Evolutionary conservation across 345 rosid genomes (phyloP), one percentile per base, ranked within the genome.

Genomic region (Linum usitatissimum): DNA sequence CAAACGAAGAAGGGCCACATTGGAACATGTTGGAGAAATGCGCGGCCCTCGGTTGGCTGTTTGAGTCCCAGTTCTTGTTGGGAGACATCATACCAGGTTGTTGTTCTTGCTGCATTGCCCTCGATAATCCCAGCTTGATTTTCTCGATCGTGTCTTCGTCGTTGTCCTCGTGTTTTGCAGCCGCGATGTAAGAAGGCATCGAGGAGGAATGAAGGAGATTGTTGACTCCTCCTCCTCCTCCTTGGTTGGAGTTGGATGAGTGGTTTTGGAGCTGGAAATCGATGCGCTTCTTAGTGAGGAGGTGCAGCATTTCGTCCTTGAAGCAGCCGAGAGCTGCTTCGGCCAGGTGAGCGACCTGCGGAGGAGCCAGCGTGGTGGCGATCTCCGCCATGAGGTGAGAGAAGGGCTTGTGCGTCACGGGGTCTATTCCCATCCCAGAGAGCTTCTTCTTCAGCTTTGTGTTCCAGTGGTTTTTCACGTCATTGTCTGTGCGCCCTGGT

Each of bases 251-350:
- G 51, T 72, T 76, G 8, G 82, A 66, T 66, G 38, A 34, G 6
- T 34, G 38, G 8, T 76, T 83, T 56, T 84, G 80, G 64, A 80
- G 80, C 75, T 90, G 91, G 78, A 82, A 85, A 71, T 87, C 88
- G 18, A 90, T 81, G 21, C 86, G 82, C 69, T 86, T 93, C 87
- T 88, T 93, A 56, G 96, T 86, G 62, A 93, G 95, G 69, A 90
- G 90, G 79, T 86, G 97, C 60, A 88, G 92, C 97, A 93, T 93
- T 66, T 93, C 97, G 64, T 93, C 99, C 63, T 93, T 87, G 76
- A 93, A 94, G 84, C 97, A 94, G 34, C 97, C 97, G 3, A 94
- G 89, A 0, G 99, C 95, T 5, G 96, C 99, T 78, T 94, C 99
- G 0, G 96, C 95, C 0, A 94, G 89, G 75, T 88, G 85, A 75